phyloP scores from a whole-genome alignment of 352 stramenopile species.

The Phytophthora fragariae region DNA sequence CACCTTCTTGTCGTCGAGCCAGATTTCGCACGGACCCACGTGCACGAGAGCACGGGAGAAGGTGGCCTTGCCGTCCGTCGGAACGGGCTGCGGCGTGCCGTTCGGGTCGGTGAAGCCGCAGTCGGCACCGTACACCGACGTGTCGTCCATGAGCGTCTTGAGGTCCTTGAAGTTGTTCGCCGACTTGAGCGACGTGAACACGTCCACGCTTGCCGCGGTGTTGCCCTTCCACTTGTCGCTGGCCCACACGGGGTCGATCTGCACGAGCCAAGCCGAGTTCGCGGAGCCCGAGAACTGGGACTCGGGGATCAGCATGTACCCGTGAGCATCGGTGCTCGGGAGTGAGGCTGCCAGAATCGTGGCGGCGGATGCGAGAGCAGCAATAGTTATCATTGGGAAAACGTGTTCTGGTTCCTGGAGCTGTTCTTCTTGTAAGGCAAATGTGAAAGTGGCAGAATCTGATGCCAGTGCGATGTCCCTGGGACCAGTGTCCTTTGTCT shows the following conservation, averaged over 20 bases:
- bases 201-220: background rate
- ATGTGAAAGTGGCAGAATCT: background rate
- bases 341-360: background rate
- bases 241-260: slow-evolving; percentile 17
- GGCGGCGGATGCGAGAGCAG: background rate
- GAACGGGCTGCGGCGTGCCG: slow-evolving; percentile 7
- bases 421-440: background rate
- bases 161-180: slow-evolving; percentile 19
- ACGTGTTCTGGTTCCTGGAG: background rate
- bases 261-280: slow-evolving; percentile 20
- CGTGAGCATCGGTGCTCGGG: slow-evolving; percentile 8
- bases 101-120: slow-evolving; percentile 24
- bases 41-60: slow-evolving; percentile 22
- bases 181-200: slow-evolving; percentile 4
- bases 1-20: slow-evolving; percentile 24
- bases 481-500: background rate
- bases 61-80: slow-evolving; percentile 14
- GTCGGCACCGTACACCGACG: slow-evolving; percentile 16
- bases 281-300: slow-evolving; percentile 10
- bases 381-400: background rate
- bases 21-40: slow-evolving; percentile 7
- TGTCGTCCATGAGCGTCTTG: slow-evolving; percentile 24
- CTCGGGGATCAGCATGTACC: slow-evolving; percentile 22
- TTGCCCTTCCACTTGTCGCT: slow-evolving; percentile 19
- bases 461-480: background rate